These are phyloP conservation scores for Elongisporangium prolatum DNA, from an alignment of 352 stramenopile species.

Conservation along the genomic window DNA sequence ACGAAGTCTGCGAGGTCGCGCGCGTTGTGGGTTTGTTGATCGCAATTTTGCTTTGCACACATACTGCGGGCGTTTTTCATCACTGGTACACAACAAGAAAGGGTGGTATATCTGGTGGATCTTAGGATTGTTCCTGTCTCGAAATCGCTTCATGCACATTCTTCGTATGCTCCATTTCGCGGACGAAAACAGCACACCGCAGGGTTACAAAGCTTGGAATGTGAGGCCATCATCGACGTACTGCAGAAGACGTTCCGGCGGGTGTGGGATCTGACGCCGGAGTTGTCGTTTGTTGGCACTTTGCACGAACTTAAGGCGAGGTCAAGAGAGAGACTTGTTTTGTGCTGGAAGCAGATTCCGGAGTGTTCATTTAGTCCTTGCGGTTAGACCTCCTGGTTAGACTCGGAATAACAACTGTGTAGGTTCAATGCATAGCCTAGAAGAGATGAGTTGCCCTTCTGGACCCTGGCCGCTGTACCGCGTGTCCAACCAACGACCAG, in stretches of 20 bases:
- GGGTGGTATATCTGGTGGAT: background rate
- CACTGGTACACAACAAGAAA: background rate
- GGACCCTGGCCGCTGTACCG: no score
- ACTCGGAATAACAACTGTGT: no score
- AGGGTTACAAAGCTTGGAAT: constrained; percentile 1
- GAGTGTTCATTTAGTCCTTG: no score
- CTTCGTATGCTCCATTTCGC: background rate
- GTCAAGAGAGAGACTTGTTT: no score
- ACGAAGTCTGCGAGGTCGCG: background rate
- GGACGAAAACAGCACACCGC: background rate
- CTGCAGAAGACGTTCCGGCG: background rate
- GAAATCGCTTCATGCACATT: background rate
- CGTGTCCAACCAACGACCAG: no score
- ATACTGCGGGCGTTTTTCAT: background rate
- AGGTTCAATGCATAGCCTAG: no score
- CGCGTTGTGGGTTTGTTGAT: background rate
- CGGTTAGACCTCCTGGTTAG: no score
- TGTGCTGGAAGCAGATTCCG: no score
- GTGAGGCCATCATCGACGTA: background rate
- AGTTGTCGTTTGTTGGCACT: constrained; percentile 1
- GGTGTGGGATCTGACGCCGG: background rate
- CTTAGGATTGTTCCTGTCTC: background rate
- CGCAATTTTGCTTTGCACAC: background rate
- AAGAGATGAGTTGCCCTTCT: no score
- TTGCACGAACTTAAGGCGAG: no score